Base-by-base conservation (phyloP, 2,329 filamentous ascomycete species). In the Neofusicoccum cordaticola region DNA sequence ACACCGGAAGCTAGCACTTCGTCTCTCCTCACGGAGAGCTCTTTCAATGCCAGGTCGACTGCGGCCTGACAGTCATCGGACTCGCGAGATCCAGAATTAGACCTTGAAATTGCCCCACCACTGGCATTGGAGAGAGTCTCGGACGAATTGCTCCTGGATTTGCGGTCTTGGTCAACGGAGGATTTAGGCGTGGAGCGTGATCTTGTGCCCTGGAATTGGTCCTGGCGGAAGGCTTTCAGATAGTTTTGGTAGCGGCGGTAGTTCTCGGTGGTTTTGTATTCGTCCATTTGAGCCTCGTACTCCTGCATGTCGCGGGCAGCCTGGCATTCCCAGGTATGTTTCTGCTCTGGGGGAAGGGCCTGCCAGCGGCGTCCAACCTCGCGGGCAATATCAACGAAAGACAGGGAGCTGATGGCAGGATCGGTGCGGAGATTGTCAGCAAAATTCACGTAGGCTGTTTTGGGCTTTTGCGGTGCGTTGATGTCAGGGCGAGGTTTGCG, bases 401-500 rank as follows among this genome's bases (percentile, higher is more conserved):
- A 75, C 9, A 77, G 69, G 15, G 71, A 67, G 66, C 70, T 73
- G 63, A 79, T 70, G 22, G 70, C 69, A 17, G 75, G 75, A 42
- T 77, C 70, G 11, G 71, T 73, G 17, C 77, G 76, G 22, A 77
- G 72, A 50, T 77, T 67, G 58, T 78, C 76, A 52, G 76, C 75
- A 68, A 79, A 79, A 58, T 78, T 78, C n/a, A 79, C 77, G 66
- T 79, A 79, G 8, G 75, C 77, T 39, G 76, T 78, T 60, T 78
- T 78, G 35, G 77, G 77, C 60, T 77, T 77, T 66, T 76, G 77
- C 12, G 77, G 77, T 17, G 77, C 77, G 65, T 77, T 72, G 39
- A 58, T 57, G 61, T 79, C 77, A 11, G 75, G 69, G 6, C 72
- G 69, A 8, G 77, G 76, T 64, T 77, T 77, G 13, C 76, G 71